Base-by-base conservation (phyloP, 768 basidiomycete genomes). In the Amanita rimosa region DNA sequence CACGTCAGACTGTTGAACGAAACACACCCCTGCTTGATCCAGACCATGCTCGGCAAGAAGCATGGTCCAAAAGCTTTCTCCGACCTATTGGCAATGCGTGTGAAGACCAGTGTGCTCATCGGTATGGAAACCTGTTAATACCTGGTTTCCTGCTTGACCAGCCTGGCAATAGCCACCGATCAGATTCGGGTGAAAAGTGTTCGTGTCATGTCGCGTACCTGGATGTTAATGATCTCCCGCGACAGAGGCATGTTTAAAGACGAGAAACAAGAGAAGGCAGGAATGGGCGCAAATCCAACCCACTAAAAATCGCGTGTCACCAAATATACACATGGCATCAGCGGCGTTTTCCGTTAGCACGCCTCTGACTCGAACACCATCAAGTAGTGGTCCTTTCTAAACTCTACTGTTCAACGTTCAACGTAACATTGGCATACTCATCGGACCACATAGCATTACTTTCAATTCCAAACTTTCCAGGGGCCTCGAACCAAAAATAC, bases 31-130 rank as follows among this genome's bases (percentile, higher is more conserved):
- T 10, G 72, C 66, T 17, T 77, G 65, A 58, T 85, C 81, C 44
- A 93, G 71, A 0, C 90, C 91, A 62, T 93, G 91, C 66, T 93
- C 89, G 13, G 79, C 76, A 19, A 96, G 73, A 49, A 95, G 77
- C 75, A 84, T 81, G 52, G 83, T 72, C 93, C 93, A 96, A 64
- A 95, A 98, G 39, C 75, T 74, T 58, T 88, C 85, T 46, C 91
- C 90, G 38, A 88, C 77, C 71, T 73, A 60, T n/a, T 40, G 34
- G 16, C 36, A 40, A 17, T 16, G 22, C 44, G 33, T 45, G 44
- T 45, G 44, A 45, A 45, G 31, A 45, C 42, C 45, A 44, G 52
- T 60, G 46, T 43, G 52, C 47, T 52, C 33, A 60, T 54, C 55
- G 46, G 50, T 65, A 45, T 45, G 44, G 31, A 45, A 45, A 45